Percentiles rank a stretch among this genome's conserved stretches.
phyloP scores from a whole-genome alignment of 495 filamentous ascomycete species.

The Neurospora sp. region DNA sequence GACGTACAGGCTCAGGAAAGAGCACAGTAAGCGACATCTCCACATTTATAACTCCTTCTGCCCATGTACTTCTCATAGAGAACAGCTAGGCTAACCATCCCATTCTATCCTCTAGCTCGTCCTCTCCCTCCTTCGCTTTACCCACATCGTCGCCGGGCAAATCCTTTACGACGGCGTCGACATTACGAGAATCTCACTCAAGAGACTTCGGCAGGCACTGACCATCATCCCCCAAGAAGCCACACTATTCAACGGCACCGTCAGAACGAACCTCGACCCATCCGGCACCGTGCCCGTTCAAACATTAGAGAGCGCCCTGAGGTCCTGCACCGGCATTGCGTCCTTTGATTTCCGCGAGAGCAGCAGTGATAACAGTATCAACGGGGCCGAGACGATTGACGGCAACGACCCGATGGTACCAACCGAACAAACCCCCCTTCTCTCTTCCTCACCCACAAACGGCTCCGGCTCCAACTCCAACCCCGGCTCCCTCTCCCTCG shows the following conservation, averaged over 20 bases:
- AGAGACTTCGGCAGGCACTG: slow-evolving; percentile 40
- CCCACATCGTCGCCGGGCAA: slow-evolving; percentile 36
- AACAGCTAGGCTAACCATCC: slow-evolving; percentile 8
- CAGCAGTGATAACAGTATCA: slow-evolving; percentile 5
- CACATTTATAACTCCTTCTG: not conserved
- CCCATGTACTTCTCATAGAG: not conserved
- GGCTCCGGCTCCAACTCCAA: not conserved
- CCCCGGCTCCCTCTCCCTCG: slow-evolving; percentile 24
- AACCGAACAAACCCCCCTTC: slow-evolving; percentile 14
- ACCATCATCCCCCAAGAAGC: slow-evolving; percentile 50
- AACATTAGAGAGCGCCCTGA: slow-evolving; percentile 31
- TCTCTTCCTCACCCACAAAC: slow-evolving; percentile 1
- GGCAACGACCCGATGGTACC: slow-evolving; percentile 11
- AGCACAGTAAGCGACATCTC: slow-evolving; percentile 30
- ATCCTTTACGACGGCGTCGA: slow-evolving; percentile 46
- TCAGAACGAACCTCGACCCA: slow-evolving; percentile 40
- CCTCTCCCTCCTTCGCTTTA: slow-evolving; percentile 45
- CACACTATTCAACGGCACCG: slow-evolving; percentile 42
- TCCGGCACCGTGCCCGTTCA: slow-evolving; percentile 32
- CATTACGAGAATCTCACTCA: slow-evolving; percentile 36
- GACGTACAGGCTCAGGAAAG: slow-evolving; percentile 52
- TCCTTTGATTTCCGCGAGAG: slow-evolving; percentile 32
- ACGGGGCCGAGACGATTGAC: not conserved
- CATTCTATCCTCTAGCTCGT: slow-evolving; percentile 23
- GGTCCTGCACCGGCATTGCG: slow-evolving; percentile 33